phyloP scores from a whole-genome alignment of 192 early-diverging fungal species.

The Dimargaris xerosporica region DNA sequence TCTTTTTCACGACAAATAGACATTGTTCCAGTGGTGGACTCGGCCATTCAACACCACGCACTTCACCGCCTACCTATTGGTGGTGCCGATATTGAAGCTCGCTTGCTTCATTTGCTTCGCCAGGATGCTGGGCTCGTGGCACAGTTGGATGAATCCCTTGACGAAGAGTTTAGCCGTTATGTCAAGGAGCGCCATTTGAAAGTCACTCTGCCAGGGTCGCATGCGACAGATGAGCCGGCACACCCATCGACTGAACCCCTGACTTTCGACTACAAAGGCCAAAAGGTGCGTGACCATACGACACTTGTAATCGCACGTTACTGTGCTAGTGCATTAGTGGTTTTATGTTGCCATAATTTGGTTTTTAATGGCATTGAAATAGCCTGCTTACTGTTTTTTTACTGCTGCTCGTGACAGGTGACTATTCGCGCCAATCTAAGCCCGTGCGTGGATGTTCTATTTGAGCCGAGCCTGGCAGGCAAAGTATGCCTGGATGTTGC shows the following conservation, averaged over 20 bases:
- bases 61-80: slow-evolving; percentile 48
- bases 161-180: slow-evolving; percentile 36
- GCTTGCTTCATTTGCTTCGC: slow-evolving; percentile 43
- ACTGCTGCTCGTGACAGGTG: not conserved
- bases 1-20: slow-evolving; percentile 22
- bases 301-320: no score
- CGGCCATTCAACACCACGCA: slow-evolving; percentile 39
- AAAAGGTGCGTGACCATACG: slow-evolving; percentile 21
- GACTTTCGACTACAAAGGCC: slow-evolving; percentile 42
- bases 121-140: slow-evolving; percentile 30
- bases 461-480: slow-evolving; percentile 41
- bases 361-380: not conserved
- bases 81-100: slow-evolving; percentile 46
- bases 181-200: slow-evolving; percentile 32
- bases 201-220: not conserved
- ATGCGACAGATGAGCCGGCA: slow-evolving; percentile 11
- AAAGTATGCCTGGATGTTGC: slow-evolving; percentile 26
- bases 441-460: slow-evolving; percentile 37
- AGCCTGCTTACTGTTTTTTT: not conserved
- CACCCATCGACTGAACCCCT: slow-evolving; percentile 17
- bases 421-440: not conserved
- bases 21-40: slow-evolving; percentile 70
- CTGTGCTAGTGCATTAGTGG: not conserved
- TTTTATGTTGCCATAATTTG: not conserved
- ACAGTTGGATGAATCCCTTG: slow-evolving; percentile 31